Evolutionary conservation across 192 early-diverging fungal genomes (phyloP), one percentile per base, ranked within the genome.

Genomic region (Chytriomyces sp.): DNA sequence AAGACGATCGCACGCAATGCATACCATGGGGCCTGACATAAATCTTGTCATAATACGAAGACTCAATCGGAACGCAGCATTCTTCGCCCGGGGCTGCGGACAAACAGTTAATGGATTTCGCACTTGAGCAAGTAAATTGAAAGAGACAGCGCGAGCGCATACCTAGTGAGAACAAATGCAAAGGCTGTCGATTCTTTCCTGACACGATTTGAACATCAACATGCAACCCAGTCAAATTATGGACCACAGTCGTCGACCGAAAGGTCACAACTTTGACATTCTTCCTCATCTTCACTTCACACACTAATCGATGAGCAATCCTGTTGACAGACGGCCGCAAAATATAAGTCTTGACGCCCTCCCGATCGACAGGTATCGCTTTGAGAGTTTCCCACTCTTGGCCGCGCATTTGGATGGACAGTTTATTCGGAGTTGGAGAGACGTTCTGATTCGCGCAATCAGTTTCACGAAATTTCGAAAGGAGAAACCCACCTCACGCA

Each of bases 251-350:
- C 1, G 93, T 83, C 0, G 95, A 97, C 45, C 95, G 91, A 75
- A 99, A 91, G 2, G 93, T 95, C 0, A 99, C 96, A 48, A 92
- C 82, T 88, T 99, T 99, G 65, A 97, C 89, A 72, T 96, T 93
- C 61, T 95, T 88, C 61, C 92, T 86, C 63, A 98, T 84, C 66
- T 89, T 88, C 64, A 98, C 92, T 47, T 98, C 95, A 45, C 96
- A 92, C 0, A 95, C 93, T 44, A 99, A 78, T 2, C 91, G 88
- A 82, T 99, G 94, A 26, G 88, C 78, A 24, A 97, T 89, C 59
- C 89, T 85, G 59, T 94, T 90, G 20, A 96, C 64, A 18, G 92
- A 87, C 0, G 97, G 97, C 59, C 94, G 86, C 67, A 99, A 80
- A 23, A 91, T 80, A 76, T 97, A 96, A 46, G 93, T 79, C 64